phyloP scores from a whole-genome alignment of 1,284 basidiomycete species.

The Microbotryum intermedium region DNA sequence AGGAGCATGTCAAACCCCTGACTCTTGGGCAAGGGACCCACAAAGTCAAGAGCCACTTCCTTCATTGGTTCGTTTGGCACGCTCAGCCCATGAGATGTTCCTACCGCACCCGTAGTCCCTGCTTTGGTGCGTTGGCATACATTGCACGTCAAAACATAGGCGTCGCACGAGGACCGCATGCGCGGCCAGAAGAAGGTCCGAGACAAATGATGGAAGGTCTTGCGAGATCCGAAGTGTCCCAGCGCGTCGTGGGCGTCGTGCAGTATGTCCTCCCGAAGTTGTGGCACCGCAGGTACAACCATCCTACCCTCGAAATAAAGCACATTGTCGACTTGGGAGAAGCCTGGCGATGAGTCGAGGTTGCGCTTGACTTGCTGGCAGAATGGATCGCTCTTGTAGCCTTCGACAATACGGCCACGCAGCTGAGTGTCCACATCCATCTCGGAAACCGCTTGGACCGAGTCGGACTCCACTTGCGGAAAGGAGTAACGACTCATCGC shows the following conservation, averaged over 20 bases:
- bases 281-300: conserved; percentile 34
- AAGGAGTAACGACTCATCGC: conserved; percentile 20
- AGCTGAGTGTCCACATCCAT: conserved; percentile 40
- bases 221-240: conserved; percentile 42
- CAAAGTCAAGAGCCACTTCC: conserved; percentile 18
- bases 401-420: conserved; percentile 33
- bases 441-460: conserved; percentile 24
- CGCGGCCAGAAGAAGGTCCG: conserved; percentile 43
- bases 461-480: background rate
- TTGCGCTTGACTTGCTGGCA: conserved; percentile 30
- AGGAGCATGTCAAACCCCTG: too few relatives aligned
- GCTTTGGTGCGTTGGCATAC: conserved; percentile 19
- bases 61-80: conserved; percentile 1
- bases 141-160: conserved; percentile 6
- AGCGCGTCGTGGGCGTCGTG: conserved; percentile 36
- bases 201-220: conserved; percentile 37
- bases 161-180: conserved; percentile 34
- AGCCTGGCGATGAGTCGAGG: background rate
- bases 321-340: conserved; percentile 27
- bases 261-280: conserved; percentile 32
- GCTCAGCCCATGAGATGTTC: conserved; percentile 4
- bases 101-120: background rate
- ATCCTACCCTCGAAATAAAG: conserved; percentile 37
- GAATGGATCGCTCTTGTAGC: conserved; percentile 37
- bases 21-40: conserved; percentile 43